These are phyloP conservation scores for Rhodocollybia butyracea DNA, from an alignment of 768 basidiomycete genomes.

Conservation along the genomic window DNA sequence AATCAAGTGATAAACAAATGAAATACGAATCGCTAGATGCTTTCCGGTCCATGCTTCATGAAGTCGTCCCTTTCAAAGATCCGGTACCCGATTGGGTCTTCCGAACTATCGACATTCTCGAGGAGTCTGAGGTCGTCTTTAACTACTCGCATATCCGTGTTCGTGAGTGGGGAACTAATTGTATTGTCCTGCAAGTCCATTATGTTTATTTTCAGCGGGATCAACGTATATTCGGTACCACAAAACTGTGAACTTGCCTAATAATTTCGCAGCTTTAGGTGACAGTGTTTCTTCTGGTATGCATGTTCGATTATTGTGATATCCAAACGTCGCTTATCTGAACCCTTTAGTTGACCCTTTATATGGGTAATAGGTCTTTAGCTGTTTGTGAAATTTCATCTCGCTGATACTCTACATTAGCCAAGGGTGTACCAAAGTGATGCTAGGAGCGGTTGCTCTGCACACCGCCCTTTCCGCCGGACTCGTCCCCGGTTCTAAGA, in stretches of 20 bases:
- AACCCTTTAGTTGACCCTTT: constrained; percentile 12
- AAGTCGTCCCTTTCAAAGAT: no score
- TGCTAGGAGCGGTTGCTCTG: constrained; percentile 13
- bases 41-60: no score
- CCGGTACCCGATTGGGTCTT: no score
- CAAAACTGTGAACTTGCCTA: constrained; percentile 9
- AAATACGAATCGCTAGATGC: no score
- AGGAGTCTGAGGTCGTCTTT: no score
- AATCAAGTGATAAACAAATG: no score
- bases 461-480: constrained; percentile 3
- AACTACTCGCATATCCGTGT: no score
- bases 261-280: constrained; percentile 16
- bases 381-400: not conserved
- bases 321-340: not conserved
- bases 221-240: constrained; percentile 16
- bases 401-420: not conserved
- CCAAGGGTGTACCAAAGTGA: constrained; percentile 16
- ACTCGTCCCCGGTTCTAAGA: not conserved
- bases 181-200: no score
- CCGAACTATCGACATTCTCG: no score
- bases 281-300: constrained; percentile 8
- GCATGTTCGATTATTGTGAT: not conserved
- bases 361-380: constrained; percentile 11
- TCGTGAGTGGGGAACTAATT: no score
- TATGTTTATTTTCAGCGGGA: no score